phyloP scores from a whole-genome alignment of 352 stramenopile genomes.

The Nothophytophthora sp. region DNA sequence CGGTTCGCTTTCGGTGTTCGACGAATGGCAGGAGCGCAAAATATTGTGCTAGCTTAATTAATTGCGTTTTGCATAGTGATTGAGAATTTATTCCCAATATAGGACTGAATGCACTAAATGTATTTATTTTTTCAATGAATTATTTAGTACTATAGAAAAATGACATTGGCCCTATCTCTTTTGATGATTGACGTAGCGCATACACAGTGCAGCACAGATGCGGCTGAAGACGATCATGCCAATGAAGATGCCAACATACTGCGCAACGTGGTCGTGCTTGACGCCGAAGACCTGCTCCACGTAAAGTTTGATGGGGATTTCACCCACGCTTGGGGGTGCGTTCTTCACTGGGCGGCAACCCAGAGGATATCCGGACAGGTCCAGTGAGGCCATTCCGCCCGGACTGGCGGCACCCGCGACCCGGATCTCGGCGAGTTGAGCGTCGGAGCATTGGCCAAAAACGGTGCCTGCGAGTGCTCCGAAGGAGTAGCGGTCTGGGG shows the following conservation, averaged over 20 bases:
- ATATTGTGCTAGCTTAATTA: too few species aligned
- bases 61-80: too few species aligned
- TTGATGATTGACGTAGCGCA: constrained; percentile 41
- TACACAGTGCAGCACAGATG: constrained; percentile 22
- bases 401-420: constrained; percentile 3
- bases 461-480: constrained; percentile 14
- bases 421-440: constrained; percentile 9
- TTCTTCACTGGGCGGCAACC: constrained; percentile 25
- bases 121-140: too few species aligned
- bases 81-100: too few species aligned
- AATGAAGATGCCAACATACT: constrained; percentile 21
- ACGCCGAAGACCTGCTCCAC: constrained; percentile 28
- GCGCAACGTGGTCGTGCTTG: constrained; percentile 22
- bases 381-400: not conserved
- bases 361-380: constrained; percentile 12
- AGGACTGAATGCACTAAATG: too few species aligned
- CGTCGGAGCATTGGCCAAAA: constrained; percentile 12
- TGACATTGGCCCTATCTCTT: too few species aligned
- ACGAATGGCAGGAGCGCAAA: too few species aligned
- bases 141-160: too few species aligned
- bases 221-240: constrained; percentile 28
- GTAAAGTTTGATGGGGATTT: constrained; percentile 29
- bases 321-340: constrained; percentile 11
- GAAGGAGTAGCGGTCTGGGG: constrained; percentile 25
- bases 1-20: too few species aligned